phyloP scores from a whole-genome alignment of 768 basidiomycete genomes.

The Holtermannia corniformis region DNA sequence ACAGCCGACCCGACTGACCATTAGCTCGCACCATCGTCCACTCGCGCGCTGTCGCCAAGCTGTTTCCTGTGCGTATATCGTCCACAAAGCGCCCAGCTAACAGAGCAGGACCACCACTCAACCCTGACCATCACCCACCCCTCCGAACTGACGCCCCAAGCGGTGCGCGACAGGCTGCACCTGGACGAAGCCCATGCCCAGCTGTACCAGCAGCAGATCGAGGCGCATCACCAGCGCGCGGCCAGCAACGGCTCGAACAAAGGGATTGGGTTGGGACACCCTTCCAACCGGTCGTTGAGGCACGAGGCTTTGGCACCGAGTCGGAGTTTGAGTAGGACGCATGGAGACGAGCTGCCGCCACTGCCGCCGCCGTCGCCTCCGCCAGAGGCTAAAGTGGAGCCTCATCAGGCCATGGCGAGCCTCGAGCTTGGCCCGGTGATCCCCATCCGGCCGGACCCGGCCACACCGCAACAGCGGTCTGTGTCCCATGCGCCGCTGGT shows the following conservation, averaged over 20 bases:
- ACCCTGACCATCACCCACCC: slow-evolving; percentile 27
- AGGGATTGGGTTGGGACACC: not conserved
- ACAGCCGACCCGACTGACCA: not conserved
- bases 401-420: not conserved
- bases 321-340: too few relatives aligned
- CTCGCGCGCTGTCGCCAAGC: slow-evolving; percentile 23
- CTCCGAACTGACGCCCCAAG: slow-evolving; percentile 22
- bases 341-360: not conserved
- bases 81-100: not conserved
- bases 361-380: not conserved
- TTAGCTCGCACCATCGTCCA: slow-evolving; percentile 36
- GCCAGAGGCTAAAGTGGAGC: not conserved
- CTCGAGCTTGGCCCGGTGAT: not conserved
- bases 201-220: not conserved
- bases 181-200: slow-evolving; percentile 3
- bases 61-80: slow-evolving; percentile 26
- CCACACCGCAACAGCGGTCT: not conserved
- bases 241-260: not conserved
- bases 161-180: slow-evolving; percentile 20
- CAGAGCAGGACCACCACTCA: slow-evolving; percentile 29
- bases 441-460: too few relatives aligned
- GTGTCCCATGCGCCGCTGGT: not conserved
- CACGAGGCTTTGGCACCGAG: not conserved
- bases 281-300: not conserved
- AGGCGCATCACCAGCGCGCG: not conserved